Evolutionary conservation across 2,329 filamentous ascomycete species (phyloP), one percentile per base, ranked within the genome.

Genomic region (Myotisia sp.): DNA sequence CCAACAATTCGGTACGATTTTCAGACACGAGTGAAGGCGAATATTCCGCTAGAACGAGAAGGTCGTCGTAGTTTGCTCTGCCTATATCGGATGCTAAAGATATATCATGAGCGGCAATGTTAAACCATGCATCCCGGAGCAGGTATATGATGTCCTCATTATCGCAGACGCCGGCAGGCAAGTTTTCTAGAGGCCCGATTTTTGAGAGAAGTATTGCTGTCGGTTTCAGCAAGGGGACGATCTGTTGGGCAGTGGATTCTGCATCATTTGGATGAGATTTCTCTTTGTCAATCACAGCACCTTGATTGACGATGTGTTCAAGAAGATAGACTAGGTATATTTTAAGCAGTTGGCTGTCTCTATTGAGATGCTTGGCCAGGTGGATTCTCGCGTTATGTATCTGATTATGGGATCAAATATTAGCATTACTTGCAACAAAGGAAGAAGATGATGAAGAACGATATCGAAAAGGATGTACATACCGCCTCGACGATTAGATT

Each of bases 61-160:
- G 67, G 51, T 94, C 85, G 37, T 78, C 70, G 32, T 76, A 58
- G 47, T 92, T 74, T 44, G 73, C 71, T 51, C 76, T 78, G 12
- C 78, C 81, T 36, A 80, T 71, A 10, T 76, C 70, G 0, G 84
- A 87, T 10, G 71, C 70, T 7, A 79, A 67, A 6, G 76, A 78
- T 52, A 95, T 92, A 3, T 86, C 90, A 54, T 98, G 90, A 1
- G 93, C 80, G 14, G 86, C 82, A 42, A 95, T 84, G 49, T 98
- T 99, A 62, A 94, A 95, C 90, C 90, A 99, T 4, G 84, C 83
- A 64, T 98, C 86, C 34, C 87, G 76, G 45, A 90, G 71, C 37
- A 92, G 62, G 41, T 80, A 70, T 5, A 74, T 72, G 38, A 87
- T 76, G 33, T 86, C 79, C 34, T 79, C 71, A 37, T 54, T 36